Base-by-base conservation (phyloP, 805 yeast species). In the Candida mattraensis region DNA sequence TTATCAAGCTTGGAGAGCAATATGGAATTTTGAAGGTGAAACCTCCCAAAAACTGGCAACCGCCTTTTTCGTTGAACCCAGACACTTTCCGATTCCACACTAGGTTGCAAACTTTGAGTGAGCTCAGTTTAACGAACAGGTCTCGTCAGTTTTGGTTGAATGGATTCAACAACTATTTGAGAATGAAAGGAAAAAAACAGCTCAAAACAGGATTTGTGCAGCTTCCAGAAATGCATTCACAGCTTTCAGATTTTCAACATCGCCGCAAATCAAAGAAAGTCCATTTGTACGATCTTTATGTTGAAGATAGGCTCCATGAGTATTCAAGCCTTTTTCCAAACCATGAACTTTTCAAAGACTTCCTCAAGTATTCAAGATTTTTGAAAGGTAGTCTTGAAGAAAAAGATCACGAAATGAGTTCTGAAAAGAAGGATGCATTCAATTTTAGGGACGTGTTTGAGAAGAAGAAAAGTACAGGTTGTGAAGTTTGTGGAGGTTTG, bases 61-160 rank as follows among this genome's bases (percentile, higher is more conserved):
- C 82, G 0, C 76, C 76, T 0, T 70, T 82, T 44, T 68, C 78
- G 36, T 61, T 83, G 14, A 68, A 82, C 31, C 63, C 66, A 29
- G 50, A 61, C 5, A 54, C 53, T n/a, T 83, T 84, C 58, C 68
- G 60, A 31, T 84, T 85, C 52, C 80, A 76, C 43, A 82, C 87
- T 7, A 59, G 94, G 36, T 54, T 80, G n/a, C 93, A 84, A 54
- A 73, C 69, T 30, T 51, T 85, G 35, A 72, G 76, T 48, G 87
- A 83, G 53, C 61, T 85, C 50, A 79, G 81, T 17, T 54, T 85
- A 12, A 55, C 72, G 6, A 80, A 80, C 39, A 64, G 94, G 43
- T 74, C 82, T 21, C 64, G 89, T 30, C 63, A 70, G 40, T 77
- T 78, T 47, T 84, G 83, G 60, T 63, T 64, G 28, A 77, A 72